phyloP scores from a whole-genome alignment of 2,329 filamentous ascomycete species.

The Leptographium radiaticola region DNA sequence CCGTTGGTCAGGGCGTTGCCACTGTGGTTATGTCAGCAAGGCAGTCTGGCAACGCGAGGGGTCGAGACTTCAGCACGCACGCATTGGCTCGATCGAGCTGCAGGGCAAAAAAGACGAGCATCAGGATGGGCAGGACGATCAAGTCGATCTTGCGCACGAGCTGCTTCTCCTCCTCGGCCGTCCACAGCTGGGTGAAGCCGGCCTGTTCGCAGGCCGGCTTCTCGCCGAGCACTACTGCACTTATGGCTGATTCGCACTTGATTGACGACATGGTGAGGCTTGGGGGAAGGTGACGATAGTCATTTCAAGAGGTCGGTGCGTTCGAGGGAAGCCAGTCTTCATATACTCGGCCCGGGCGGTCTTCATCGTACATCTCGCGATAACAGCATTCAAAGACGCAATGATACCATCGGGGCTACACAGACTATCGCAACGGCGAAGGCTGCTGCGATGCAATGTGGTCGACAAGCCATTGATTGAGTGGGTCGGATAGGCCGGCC shows the following conservation, averaged over 20 bases:
- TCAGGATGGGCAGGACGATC: slow-evolving; percentile 29
- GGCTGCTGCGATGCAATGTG: too few species aligned
- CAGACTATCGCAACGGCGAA: neutral
- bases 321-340: too few species aligned
- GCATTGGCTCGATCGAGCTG: slow-evolving; percentile 27
- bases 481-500: neutral
- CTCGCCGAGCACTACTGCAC: neutral
- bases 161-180: slow-evolving; percentile 1
- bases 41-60: too few species aligned
- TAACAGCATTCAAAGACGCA: neutral
- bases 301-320: too few species aligned
- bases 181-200: slow-evolving; percentile 4
- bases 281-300: neutral
- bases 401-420: slow-evolving; percentile 2
- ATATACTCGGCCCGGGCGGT: neutral
- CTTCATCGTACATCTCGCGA: neutral
- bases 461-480: neutral
- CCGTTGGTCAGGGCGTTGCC: slow-evolving; percentile 14
- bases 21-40: neutral
- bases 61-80: neutral
- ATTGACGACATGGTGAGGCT: neutral
- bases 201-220: neutral
- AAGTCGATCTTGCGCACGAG: slow-evolving; percentile 17
- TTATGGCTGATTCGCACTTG: neutral
- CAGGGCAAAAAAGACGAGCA: slow-evolving; percentile 28